Percentiles rank a stretch among this genome's conserved stretches.
Conservation (phyloP, 1,139 yeast genomes). For the Sugiyamaella grinbergsii region DNA sequence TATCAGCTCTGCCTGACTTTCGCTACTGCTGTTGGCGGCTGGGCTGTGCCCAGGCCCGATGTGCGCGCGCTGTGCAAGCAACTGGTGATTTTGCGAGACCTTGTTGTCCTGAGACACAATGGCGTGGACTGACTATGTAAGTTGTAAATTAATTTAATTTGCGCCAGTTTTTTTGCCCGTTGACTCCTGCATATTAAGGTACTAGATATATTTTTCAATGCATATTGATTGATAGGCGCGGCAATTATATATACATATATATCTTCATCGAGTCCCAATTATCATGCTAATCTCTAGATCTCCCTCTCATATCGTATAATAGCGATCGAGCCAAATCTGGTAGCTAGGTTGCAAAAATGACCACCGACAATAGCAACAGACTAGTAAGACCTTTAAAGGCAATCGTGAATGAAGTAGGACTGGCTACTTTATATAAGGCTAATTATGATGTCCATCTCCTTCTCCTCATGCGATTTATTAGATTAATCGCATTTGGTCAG, state of each 20-base stretch:
- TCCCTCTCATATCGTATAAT: not conserved
- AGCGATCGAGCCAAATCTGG: not conserved
- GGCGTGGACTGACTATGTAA: not conserved
- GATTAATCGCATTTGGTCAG: conserved; percentile 71
- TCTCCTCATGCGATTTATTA: conserved; percentile 64
- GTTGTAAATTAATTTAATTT: too few species aligned
- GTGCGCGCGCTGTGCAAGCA: not conserved
- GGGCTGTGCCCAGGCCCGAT: not conserved
- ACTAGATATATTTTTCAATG: not conserved
- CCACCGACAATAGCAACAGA: not conserved
- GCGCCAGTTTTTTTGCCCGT: too few species aligned
- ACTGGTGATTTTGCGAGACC: not conserved
- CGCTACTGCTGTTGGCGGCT: not conserved
- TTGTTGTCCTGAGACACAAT: not conserved
- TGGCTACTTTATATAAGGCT: conserved; percentile 14
- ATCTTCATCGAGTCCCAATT: not conserved
- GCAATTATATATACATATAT: not conserved
- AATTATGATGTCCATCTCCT: conserved; percentile 58
- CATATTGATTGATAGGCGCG: not conserved
- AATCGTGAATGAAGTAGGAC: conserved; percentile 6
- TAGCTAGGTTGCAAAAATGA: too few species aligned
- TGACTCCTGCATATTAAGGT: not conserved
- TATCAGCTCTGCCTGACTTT: too few species aligned
- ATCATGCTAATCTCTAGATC: not conserved
- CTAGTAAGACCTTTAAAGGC: conserved; percentile 8